A percentile compares a stretch with the other conserved stretches of the same genome.
Conservation (phyloP, 2,329 filamentous ascomycete genomes). For the Nemania sp. region DNA sequence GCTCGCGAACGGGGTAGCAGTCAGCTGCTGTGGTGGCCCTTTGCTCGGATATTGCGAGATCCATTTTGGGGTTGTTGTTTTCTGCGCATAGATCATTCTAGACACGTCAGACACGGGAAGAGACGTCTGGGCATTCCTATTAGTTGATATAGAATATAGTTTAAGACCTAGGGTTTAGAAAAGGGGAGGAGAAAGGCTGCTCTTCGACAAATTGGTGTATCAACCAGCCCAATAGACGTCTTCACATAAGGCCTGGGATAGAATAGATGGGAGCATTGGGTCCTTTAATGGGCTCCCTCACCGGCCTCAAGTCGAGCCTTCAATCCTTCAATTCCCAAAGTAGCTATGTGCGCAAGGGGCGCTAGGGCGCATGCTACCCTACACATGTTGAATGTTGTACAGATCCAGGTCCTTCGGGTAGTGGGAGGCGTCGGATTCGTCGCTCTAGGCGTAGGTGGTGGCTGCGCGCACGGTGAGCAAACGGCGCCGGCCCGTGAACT, state of each 20-base stretch:
- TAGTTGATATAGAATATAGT: constrained; percentile 28
- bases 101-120: constrained; percentile 32
- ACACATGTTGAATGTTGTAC: constrained; percentile 2
- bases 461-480: constrained; percentile 29
- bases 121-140: constrained; percentile 21
- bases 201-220: constrained; percentile 19
- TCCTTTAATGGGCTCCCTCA: constrained; percentile 30
- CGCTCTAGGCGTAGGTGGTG: background rate
- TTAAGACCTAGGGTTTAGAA: constrained; percentile 28
- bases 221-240: constrained; percentile 24
- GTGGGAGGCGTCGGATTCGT: constrained; percentile 11
- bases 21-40: constrained; percentile 11
- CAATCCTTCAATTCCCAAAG: constrained; percentile 15
- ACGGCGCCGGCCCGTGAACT: constrained; percentile 21
- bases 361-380: constrained; percentile 27
- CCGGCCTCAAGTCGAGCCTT: constrained; percentile 18
- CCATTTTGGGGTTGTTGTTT: constrained; percentile 17
- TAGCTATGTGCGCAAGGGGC: constrained; percentile 16
- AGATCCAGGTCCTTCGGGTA: constrained; percentile 29
- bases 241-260: constrained; percentile 34
- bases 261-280: constrained; percentile 11
- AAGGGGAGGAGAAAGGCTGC: constrained; percentile 7
- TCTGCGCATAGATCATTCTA: constrained; percentile 34
- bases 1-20: constrained; percentile 10
- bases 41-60: constrained; percentile 19